A percentile compares a stretch with the other conserved stretches of the same genome.
These are phyloP conservation scores for Euphorbia tirucalli DNA, from an alignment of 345 rosid species.

Conservation along the genomic window DNA sequence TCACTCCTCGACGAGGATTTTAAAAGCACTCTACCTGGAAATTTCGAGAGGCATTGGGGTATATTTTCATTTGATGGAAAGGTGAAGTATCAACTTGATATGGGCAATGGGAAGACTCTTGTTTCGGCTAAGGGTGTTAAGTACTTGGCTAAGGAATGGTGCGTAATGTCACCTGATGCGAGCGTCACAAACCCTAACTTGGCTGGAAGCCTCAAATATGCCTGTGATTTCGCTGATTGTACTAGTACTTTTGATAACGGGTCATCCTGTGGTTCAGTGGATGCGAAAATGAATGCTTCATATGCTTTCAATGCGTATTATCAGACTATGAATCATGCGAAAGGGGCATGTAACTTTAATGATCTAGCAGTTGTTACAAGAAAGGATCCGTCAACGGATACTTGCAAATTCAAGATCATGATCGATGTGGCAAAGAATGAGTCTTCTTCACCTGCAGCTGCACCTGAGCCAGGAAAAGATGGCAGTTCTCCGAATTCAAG, in stretches of 20 bases:
- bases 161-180: constrained; percentile 22
- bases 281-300: constrained; percentile 18
- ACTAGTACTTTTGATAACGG: constrained; percentile 20
- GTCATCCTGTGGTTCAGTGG: constrained; percentile 20
- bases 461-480: too few species aligned
- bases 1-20: constrained; percentile 82
- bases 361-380: constrained; percentile 17
- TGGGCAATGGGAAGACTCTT: constrained; percentile 16
- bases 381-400: constrained; percentile 16
- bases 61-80: constrained; percentile 66
- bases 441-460: background rate
- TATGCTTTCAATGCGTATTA: constrained; percentile 24
- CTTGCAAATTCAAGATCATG: constrained; percentile 17
- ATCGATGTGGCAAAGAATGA: constrained; percentile 19
- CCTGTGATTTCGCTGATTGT: constrained; percentile 19
- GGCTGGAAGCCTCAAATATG: constrained; percentile 8
- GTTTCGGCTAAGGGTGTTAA: constrained; percentile 16
- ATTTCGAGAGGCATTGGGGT: constrained; percentile 96
- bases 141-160: constrained; percentile 22
- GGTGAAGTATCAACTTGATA: constrained; percentile 43
- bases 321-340: constrained; percentile 19
- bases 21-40: constrained; percentile 80
- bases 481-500: too few species aligned
- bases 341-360: constrained; percentile 12
- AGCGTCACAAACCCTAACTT: constrained; percentile 15